Conservation (phyloP, 2,329 filamentous ascomycete species). For the Hypomyces perniciosus region DNA sequence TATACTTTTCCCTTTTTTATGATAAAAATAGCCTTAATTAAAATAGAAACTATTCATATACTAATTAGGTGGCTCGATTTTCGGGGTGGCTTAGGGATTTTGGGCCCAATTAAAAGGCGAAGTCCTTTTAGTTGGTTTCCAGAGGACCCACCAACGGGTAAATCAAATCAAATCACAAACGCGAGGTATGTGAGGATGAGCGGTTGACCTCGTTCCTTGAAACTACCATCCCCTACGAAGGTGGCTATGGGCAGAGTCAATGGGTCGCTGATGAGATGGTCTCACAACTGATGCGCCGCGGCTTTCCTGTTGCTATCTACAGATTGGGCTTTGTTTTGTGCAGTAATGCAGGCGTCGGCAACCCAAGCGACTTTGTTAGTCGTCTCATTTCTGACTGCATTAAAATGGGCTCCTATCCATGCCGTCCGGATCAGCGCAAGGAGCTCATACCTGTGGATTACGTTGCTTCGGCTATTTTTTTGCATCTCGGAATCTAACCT, state of each 20-base stretch:
- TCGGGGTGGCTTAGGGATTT: too few species aligned
- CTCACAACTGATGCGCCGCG: background rate
- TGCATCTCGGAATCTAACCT: background rate
- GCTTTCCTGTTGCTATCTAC: conserved; percentile 1
- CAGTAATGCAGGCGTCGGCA: background rate
- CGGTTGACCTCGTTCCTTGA: too few species aligned
- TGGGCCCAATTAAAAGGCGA: too few species aligned
- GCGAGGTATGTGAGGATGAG: too few species aligned
- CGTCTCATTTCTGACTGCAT: background rate
- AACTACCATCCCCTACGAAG: too few species aligned
- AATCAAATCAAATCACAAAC: too few species aligned
- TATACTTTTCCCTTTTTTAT: too few species aligned
- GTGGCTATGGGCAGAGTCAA: conserved; percentile 4
- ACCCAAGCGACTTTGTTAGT: conserved; percentile 2
- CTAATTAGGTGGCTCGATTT: too few species aligned
- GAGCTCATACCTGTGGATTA: background rate
- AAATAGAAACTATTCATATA: too few species aligned
- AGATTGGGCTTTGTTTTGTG: conserved; percentile 1
- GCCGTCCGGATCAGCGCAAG: background rate
- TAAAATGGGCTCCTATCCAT: background rate
- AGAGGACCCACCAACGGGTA: too few species aligned
- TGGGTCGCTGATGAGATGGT: conserved; percentile 7
- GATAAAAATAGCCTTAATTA: too few species aligned
- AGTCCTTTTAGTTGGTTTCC: too few species aligned
- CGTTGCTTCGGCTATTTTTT: background rate